Base-by-base conservation (phyloP, 169 alveolate genomes). In the Plasmodium sp. region DNA sequence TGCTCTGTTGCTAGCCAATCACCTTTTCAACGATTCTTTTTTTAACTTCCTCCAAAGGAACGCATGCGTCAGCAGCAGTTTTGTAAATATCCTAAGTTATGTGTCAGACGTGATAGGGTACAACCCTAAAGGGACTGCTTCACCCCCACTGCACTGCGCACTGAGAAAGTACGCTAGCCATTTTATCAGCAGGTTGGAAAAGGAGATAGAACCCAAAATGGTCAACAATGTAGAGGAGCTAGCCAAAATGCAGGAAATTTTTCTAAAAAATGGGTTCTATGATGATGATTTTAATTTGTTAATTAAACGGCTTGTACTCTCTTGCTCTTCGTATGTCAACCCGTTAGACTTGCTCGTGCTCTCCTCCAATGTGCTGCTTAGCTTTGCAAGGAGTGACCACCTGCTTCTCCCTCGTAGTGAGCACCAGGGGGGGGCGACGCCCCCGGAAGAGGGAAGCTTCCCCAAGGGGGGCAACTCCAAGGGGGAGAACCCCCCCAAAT, bases 251-350 rank as follows among this genome's bases (percentile, higher is more conserved):
- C 92, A 90, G 45, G 22, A 81, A 80, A 33, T 90, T 0, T 90
- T 81, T n/a, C 36, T 90, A 67, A 81, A 39, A 16, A 58, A 31
- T 3, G 31, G 83, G 4, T 90, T 80, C 58, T 90, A 62, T 31
- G 51, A 79, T 54, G 4, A 16, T 16, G 12, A 90, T 9, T 62
- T 90, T 10, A 81, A 90, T 48, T 36, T 34, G 33, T 14, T 81
- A 10, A 31, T 90, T 81, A 90, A 90, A 90, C 48, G 83, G 33
- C 41, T 80, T 90, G 73, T 90, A 62, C 58, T 80, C 33, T 7
- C 67, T 43, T 90, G 14, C 18, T 43, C 83, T 41, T 58, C 56
- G 45, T 81, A 33, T 14, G 12, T 90, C 39, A 90, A 81, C 33
- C 51, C 79, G 3, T 62, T 14, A n/a, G 91, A 90, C 56, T 5